Percentiles rank a stretch among this genome's conserved stretches.
These are phyloP conservation scores for Aspergillus floridensis DNA, from an alignment of 2,329 filamentous ascomycete genomes.

Conservation along the genomic window DNA sequence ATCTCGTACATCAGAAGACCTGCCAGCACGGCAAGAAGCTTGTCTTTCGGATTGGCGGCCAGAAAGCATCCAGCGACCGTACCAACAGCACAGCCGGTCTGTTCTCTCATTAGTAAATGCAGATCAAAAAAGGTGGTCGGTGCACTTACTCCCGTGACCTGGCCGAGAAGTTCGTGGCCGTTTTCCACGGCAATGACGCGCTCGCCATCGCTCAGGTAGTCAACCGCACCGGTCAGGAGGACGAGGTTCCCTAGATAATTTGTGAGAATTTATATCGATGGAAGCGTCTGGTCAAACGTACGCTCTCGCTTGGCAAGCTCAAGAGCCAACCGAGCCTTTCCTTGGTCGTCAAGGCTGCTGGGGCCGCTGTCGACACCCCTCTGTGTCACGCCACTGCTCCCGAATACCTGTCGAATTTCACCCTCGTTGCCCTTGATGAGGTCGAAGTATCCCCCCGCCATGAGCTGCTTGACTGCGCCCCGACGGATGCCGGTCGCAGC, in stretches of 20 bases:
- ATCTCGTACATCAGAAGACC: constrained; percentile 76
- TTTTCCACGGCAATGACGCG: constrained; percentile 69
- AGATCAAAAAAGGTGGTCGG: background rate
- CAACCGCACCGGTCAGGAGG: constrained; percentile 76
- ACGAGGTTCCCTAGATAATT: constrained; percentile 57
- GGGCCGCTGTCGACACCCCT: constrained; percentile 78
- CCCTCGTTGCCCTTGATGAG: constrained; percentile 93
- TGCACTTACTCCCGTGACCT: constrained; percentile 43
- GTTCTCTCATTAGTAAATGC: background rate
- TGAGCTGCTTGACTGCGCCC: constrained; percentile 66
- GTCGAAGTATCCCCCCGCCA: constrained; percentile 73
- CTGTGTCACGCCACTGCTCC: constrained; percentile 60
- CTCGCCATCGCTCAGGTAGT: constrained; percentile 73
- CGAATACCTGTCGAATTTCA: constrained; percentile 74
- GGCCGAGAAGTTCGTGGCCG: constrained; percentile 62
- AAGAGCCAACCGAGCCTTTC: constrained; percentile 62
- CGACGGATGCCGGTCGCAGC: constrained; percentile 76
- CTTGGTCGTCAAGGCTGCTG: constrained; percentile 51
- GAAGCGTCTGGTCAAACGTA: constrained; percentile 16
- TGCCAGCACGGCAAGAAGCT: constrained; percentile 69
- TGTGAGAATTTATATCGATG: background rate
- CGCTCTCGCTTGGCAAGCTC: constrained; percentile 66
- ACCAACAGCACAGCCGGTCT: constrained; percentile 79
- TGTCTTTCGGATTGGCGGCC: constrained; percentile 62
- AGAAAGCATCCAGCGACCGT: constrained; percentile 75